These are phyloP conservation scores for Malus hybrid DNA, from an alignment of 331 rosid species.

Conservation along the genomic window DNA sequence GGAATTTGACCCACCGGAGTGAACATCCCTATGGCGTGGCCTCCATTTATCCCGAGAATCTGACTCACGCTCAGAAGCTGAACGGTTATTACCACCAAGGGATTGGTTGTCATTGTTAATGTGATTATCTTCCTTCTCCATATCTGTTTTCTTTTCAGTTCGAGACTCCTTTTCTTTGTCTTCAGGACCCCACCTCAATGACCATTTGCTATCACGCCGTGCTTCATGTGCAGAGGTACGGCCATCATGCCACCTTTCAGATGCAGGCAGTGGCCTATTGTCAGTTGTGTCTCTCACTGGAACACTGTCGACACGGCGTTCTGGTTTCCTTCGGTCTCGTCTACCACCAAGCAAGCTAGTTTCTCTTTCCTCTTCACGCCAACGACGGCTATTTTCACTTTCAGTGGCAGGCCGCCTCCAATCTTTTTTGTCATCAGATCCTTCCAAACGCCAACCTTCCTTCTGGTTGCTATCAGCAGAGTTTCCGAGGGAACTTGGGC, in stretches of 20 bases:
- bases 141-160: constrained; percentile 40
- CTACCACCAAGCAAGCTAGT: constrained; percentile 53
- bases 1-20: constrained; percentile 33
- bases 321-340: constrained; percentile 48
- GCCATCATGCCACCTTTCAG: constrained; percentile 54
- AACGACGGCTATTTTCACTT: constrained; percentile 45
- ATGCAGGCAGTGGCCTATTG: constrained; percentile 30
- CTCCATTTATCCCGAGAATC: constrained; percentile 70
- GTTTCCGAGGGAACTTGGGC: constrained; percentile 32
- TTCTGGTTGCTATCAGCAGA: constrained; percentile 34
- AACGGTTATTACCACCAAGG: constrained; percentile 28
- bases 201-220: constrained; percentile 58
- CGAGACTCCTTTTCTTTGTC: constrained; percentile 56
- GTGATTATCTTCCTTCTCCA: constrained; percentile 42
- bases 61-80: constrained; percentile 46
- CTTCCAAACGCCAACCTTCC: constrained; percentile 56
- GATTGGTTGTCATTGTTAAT: constrained; percentile 35
- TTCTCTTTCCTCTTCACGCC: constrained; percentile 69
- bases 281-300: constrained; percentile 38
- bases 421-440: constrained; percentile 45
- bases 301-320: constrained; percentile 39
- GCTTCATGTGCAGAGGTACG: constrained; percentile 38
- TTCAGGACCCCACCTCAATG: constrained; percentile 64
- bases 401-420: constrained; percentile 43
- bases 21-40: constrained; percentile 61